A percentile compares a stretch with the other conserved stretches of the same genome.
Conservation (phyloP, 495 filamentous ascomycete species). For the Parachaetomium inaequale region DNA sequence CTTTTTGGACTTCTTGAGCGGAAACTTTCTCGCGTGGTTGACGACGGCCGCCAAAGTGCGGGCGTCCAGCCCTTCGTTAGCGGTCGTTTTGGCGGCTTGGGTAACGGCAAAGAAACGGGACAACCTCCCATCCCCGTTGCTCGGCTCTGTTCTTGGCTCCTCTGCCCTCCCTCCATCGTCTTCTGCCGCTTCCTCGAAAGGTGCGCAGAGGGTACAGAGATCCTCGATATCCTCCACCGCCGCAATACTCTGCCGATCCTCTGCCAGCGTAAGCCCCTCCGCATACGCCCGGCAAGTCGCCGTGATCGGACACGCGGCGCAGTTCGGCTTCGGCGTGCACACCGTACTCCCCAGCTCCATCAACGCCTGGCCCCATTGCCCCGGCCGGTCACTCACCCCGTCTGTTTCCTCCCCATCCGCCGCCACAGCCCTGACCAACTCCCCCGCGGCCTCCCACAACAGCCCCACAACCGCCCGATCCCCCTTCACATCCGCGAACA, state of each 20-base stretch:
- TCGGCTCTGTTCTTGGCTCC: slow-evolving; percentile 3
- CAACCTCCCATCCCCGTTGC: slow-evolving; percentile 13
- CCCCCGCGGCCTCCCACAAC: slow-evolving; percentile 44
- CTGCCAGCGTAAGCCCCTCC: slow-evolving; percentile 35
- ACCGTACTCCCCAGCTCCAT: slow-evolving; percentile 50
- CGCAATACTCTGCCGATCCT: not conserved
- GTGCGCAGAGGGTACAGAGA: slow-evolving; percentile 36
- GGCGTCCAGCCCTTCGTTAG: not conserved
- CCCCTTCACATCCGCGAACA: slow-evolving; percentile 40
- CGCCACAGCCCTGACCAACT: slow-evolving; percentile 37
- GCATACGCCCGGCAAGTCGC: slow-evolving; percentile 42
- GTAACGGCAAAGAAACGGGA: slow-evolving; percentile 32
- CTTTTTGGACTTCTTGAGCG: slow-evolving; percentile 40
- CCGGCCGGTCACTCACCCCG: slow-evolving; percentile 38
- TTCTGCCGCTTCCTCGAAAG: slow-evolving; percentile 29
- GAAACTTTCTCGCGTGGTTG: slow-evolving; percentile 42
- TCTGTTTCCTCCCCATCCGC: slow-evolving; percentile 18
- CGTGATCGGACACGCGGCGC: slow-evolving; percentile 39
- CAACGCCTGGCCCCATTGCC: slow-evolving; percentile 46
- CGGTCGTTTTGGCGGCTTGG: not conserved
- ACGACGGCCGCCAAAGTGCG: slow-evolving; percentile 28
- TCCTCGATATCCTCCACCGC: slow-evolving; percentile 40
- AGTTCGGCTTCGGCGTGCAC: slow-evolving; percentile 46
- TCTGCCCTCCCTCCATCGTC: not conserved
- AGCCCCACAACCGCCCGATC: slow-evolving; percentile 37